phyloP scores from a whole-genome alignment of 805 yeast genomes.

The Lipomyces yamanashiensis region DNA sequence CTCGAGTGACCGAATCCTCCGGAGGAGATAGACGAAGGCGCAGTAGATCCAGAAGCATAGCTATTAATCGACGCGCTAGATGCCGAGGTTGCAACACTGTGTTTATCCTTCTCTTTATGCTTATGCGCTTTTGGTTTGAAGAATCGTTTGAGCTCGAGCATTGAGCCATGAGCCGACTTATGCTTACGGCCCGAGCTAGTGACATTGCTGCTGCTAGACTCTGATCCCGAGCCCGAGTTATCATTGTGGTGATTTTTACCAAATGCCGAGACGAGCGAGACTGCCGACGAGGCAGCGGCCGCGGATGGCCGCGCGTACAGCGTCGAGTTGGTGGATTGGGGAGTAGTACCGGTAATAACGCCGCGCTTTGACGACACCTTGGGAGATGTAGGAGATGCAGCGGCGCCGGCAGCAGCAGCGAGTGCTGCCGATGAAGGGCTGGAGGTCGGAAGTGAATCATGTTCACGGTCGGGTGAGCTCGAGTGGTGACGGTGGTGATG shows the following conservation, averaged over 20 bases:
- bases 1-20: conserved; percentile 19
- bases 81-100: conserved; percentile 12
- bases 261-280: conserved; percentile 30
- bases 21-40: conserved; percentile 14
- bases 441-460: conserved; percentile 3
- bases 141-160: conserved; percentile 52
- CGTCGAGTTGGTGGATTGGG: not conserved
- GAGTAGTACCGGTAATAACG: not conserved
- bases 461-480: conserved; percentile 3
- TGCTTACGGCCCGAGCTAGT: conserved; percentile 18
- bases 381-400: conserved; percentile 1
- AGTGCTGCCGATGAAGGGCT: conserved; percentile 14
- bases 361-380: not conserved
- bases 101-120: conserved; percentile 40
- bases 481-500: conserved; percentile 24
- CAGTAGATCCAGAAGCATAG: conserved; percentile 18
- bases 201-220: conserved; percentile 9
- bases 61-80: conserved; percentile 18
- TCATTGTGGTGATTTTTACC: conserved; percentile 36
- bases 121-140: conserved; percentile 47
- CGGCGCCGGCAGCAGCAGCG: conserved; percentile 9
- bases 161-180: conserved; percentile 39
- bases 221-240: conserved; percentile 25
- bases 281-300: conserved; percentile 36
- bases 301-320: conserved; percentile 29